Conservation (phyloP, 805 yeast species). For the Metschnikowia lochheadii region DNA sequence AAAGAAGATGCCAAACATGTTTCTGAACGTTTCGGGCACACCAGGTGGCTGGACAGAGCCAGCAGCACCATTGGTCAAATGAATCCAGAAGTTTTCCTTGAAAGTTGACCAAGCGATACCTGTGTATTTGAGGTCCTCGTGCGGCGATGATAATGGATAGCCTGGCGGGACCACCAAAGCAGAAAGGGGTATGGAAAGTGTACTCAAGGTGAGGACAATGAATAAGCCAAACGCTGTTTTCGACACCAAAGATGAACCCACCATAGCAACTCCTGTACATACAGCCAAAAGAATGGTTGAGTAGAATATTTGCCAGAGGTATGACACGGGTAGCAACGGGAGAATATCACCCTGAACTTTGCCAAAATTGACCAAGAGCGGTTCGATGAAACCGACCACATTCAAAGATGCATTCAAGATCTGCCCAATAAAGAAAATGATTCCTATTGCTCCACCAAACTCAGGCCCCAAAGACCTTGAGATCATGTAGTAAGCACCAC, state of each 20-base stretch:
- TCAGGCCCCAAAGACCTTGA: conserved; percentile 95
- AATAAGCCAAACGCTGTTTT: conserved; percentile 77
- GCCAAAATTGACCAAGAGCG: conserved; percentile 78
- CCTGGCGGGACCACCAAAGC: conserved; percentile 58
- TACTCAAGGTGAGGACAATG: conserved; percentile 61
- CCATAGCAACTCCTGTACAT: conserved; percentile 72
- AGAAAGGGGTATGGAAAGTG: conserved; percentile 79
- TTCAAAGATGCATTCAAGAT: conserved; percentile 87
- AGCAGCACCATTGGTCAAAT: conserved; percentile 86
- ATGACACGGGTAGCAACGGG: conserved; percentile 62
- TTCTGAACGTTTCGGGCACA: conserved; percentile 66
- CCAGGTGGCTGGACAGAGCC: conserved; percentile 62
- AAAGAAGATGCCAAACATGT: conserved; percentile 90
- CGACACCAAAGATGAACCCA: conserved; percentile 79
- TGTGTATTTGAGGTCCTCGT: conserved; percentile 48
- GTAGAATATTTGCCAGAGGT: conserved; percentile 65
- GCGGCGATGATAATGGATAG: conserved; percentile 48
- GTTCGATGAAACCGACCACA: conserved; percentile 94
- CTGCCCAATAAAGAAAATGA: conserved; percentile 92
- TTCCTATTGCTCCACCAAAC: conserved; percentile 96
- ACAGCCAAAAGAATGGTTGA: conserved; percentile 63
- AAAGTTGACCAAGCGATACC: conserved; percentile 74
- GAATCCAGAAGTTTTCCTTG: conserved; percentile 64
- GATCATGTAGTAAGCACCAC: conserved; percentile 98
- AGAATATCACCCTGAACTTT: conserved; percentile 49